Conservation (phyloP, 2,329 filamentous ascomycete species). For the Celoporthe dispersa region DNA sequence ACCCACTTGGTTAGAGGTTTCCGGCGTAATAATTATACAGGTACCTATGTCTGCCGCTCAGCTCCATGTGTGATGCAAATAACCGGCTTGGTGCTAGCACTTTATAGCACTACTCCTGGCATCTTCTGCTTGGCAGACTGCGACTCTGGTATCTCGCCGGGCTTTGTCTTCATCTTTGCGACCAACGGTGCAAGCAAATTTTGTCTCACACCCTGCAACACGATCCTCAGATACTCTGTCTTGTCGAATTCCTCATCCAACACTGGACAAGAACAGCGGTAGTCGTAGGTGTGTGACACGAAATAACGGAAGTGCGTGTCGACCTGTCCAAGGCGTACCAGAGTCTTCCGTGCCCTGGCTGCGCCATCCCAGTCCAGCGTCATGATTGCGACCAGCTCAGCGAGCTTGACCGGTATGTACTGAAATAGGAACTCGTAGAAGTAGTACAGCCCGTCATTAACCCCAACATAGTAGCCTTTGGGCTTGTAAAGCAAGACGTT, state of each 20-base stretch:
- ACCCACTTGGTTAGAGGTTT: background rate
- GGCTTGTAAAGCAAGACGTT: conserved; percentile 27
- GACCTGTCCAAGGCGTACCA: conserved; percentile 17
- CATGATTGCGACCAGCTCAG: conserved; percentile 22
- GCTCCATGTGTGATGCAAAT: background rate
- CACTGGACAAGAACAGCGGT: conserved; percentile 11
- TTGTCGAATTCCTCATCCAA: conserved; percentile 18
- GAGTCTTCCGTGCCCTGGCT: conserved; percentile 24
- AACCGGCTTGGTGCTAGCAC: background rate
- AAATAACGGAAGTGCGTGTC: conserved; percentile 29
- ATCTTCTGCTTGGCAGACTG: background rate
- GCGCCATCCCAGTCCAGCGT: conserved; percentile 24
- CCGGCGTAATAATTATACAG: no score
- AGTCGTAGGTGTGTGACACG: conserved; percentile 28
- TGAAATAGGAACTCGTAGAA: conserved; percentile 28
- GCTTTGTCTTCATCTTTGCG: conserved; percentile 20
- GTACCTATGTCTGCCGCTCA: background rate
- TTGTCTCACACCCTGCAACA: conserved; percentile 23
- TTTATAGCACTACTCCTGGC: background rate
- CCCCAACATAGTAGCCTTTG: conserved; percentile 25
- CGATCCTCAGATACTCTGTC: conserved; percentile 15
- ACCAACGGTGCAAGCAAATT: conserved; percentile 24
- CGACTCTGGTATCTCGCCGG: background rate
- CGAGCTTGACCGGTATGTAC: conserved; percentile 24
- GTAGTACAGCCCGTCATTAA: conserved; percentile 24